phyloP scores from a whole-genome alignment of 2,329 filamentous ascomycete genomes.

The Ascochyta viciae-villosae region DNA sequence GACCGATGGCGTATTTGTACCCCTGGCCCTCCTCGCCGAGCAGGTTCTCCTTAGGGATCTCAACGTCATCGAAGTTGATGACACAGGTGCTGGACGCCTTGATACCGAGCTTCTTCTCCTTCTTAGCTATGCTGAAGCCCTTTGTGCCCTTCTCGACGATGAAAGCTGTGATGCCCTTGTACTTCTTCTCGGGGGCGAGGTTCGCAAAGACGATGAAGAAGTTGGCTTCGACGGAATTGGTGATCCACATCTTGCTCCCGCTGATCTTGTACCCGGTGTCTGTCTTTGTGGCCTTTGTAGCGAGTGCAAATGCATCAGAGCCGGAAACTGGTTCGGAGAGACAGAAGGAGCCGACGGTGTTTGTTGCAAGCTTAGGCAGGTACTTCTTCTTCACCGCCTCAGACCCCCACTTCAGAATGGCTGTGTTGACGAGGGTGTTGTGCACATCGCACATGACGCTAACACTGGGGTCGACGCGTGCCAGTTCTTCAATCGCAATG shows the following conservation, averaged over 20 bases:
- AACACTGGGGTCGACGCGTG: slow-evolving; percentile 91
- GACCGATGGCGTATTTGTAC: slow-evolving; percentile 95
- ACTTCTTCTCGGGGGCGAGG: slow-evolving; percentile 87
- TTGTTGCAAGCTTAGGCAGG: slow-evolving; percentile 87
- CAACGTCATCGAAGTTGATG: slow-evolving; percentile 95
- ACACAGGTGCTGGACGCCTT: slow-evolving; percentile 95
- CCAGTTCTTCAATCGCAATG: slow-evolving; percentile 95
- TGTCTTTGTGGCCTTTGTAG: slow-evolving; percentile 87
- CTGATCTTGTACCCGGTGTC: slow-evolving; percentile 83
- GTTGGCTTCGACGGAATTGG: slow-evolving; percentile 90
- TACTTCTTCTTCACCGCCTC: slow-evolving; percentile 81
- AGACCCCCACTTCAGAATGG: slow-evolving; percentile 84
- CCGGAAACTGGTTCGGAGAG: slow-evolving; percentile 91
- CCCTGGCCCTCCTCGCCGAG: slow-evolving; percentile 88
- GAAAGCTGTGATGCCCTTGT: slow-evolving; percentile 97
- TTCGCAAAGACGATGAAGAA: slow-evolving; percentile 99
- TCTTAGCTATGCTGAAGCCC: slow-evolving; percentile 96
- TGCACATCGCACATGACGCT: slow-evolving; percentile 96
- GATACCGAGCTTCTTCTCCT: slow-evolving; percentile 99
- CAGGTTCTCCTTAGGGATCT: slow-evolving; percentile 85
- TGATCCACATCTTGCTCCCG: slow-evolving; percentile 99
- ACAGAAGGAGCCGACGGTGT: slow-evolving; percentile 90
- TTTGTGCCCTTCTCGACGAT: slow-evolving; percentile 87
- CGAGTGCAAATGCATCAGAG: slow-evolving; percentile 93
- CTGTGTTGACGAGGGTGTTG: slow-evolving; percentile 97